Evolutionary conservation across 2,329 filamentous ascomycete species (phyloP), one percentile per base, ranked within the genome.

Genomic region (Monosporascus sp.): DNA sequence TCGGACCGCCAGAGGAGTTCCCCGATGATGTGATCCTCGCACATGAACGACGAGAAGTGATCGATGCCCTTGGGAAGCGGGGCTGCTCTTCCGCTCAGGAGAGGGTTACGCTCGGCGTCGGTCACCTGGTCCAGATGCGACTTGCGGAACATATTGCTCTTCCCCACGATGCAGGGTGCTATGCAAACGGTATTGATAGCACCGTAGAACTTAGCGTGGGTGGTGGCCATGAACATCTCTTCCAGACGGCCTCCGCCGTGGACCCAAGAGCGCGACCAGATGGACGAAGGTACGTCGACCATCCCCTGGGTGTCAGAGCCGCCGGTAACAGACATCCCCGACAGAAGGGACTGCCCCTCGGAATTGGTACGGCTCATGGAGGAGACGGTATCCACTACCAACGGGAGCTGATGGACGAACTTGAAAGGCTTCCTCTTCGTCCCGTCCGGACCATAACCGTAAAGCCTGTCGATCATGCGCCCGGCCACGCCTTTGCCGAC

Each of bases 101-200:
- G 63, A 26, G 73, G 75, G 61, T 78, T 79, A 59, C 65, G 70
- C 50, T 68, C 49, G 37, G 79, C 69, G 64, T 80, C 70, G 35
- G 85, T 86, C 8, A 94, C 81, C 59, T 81, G 80, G 70, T 97
- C 84, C 37, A 99, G 83, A 64, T 99, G 93, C 0, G 90, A 89
- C 57, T 88, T 89, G 55, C 94, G 88, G 73, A 97, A 99, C 92
- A 99, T 97, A 74, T 95, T 97, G 65, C 91, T 96, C 74, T 99
- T 99, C 49, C 94, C 94, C 22, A 97, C 87, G 54, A 96, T 88
- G 71, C 94, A 99, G 8, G 95, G 94, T 0, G 94, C 94, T 50
- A 97, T 74, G 3, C 88, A 81, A 17, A 97, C 90, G 0, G 90
- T 89, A 72, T 97, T 97, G 79, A 99, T 99, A 56, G 93, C 94